Base-by-base conservation (phyloP, 257 asterid genomes). In the Jaltomata sinuosa region DNA sequence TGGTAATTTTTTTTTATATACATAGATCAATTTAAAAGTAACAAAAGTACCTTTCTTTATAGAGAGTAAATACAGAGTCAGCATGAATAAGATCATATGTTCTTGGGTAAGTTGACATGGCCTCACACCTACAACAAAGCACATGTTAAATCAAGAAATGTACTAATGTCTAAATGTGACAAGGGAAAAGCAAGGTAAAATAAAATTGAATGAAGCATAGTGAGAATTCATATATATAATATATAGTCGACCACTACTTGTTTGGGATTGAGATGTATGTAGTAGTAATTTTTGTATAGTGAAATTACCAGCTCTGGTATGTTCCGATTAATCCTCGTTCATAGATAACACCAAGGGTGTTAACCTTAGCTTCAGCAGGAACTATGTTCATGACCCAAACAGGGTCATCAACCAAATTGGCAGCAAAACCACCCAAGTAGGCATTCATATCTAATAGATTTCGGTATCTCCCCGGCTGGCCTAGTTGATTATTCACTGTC, bases 51-150 rank as follows among this genome's bases (percentile, higher is more conserved):
- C 92, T 91, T 45, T 89, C 87, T 80, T 89, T 87, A 87, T 95
- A 95, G 34, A 95, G 92, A 76, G 94, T 93, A 67, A 95, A 94
- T 7, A 93, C 52, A 4, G 98, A 91, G 84, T 88, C 98, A 15
- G 96, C 96, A 84, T 95, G 98, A 53, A 95, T 90, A 80, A 95
- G 95, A 87, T 95, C 98, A 54, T 95, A 94, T 2, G 98, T 94
- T 89, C 98, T 88, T 4, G 98, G 98, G 79, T 95, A 95, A 8
- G 98, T 95, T 32, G 98, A 95, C 98, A 95, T 94, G n/a, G 98
- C 98, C 84, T 94, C 97, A 65, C 98, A 95, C 98, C 98, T 94
- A 84, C 80, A 76, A 76, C 62, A 81, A 81, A 12, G 32, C 12
- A 11, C 19, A 42, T 6, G 45, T 21, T 29, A 16, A 22, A 6